A percentile compares a stretch with the other conserved stretches of the same genome.
Conservation (phyloP, 129 eudicot genomes). For the Oenanthe sinensis region DNA sequence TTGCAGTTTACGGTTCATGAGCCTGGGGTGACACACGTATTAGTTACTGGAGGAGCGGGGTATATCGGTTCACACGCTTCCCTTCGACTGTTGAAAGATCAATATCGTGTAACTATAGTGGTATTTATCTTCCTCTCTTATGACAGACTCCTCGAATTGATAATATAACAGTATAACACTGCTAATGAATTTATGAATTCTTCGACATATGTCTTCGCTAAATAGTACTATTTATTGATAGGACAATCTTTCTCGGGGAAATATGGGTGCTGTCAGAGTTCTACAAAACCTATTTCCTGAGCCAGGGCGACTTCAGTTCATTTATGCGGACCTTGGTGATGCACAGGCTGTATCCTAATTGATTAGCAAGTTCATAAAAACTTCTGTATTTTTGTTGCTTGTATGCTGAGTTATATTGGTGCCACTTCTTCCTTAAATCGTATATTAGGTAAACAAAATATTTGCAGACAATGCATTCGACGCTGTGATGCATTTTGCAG, state of each 20-base stretch:
- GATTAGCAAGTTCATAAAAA: not conserved
- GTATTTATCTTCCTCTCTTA: conserved; percentile 20
- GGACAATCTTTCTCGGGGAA: conserved; percentile 93
- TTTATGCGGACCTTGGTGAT: conserved; percentile 82
- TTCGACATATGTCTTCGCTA: not conserved
- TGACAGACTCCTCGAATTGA: not conserved
- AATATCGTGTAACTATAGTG: conserved; percentile 84
- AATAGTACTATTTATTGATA: conserved; percentile 15
- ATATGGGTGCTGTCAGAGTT: conserved; percentile 62
- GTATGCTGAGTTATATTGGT: not conserved
- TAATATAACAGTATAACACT: not conserved
- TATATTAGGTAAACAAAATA: conserved; percentile 51
- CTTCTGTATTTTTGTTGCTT: not conserved
- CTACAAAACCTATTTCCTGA: conserved; percentile 65
- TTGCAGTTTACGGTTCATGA: conserved; percentile 60
- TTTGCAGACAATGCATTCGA: conserved; percentile 82
- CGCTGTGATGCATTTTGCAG: conserved; percentile 94
- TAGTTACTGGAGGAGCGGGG: conserved; percentile 95
- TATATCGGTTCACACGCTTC: conserved; percentile 91
- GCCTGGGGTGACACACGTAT: conserved; percentile 68
- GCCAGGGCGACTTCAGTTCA: conserved; percentile 77
- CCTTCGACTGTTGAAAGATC: conserved; percentile 61
- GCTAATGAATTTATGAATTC: not conserved
- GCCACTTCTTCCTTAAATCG: conserved; percentile 21
- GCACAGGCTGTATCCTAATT: conserved; percentile 52